Evolutionary conservation across 768 basidiomycete species (phyloP).

Genomic region (Amanita pseudoporphyria): DNA sequence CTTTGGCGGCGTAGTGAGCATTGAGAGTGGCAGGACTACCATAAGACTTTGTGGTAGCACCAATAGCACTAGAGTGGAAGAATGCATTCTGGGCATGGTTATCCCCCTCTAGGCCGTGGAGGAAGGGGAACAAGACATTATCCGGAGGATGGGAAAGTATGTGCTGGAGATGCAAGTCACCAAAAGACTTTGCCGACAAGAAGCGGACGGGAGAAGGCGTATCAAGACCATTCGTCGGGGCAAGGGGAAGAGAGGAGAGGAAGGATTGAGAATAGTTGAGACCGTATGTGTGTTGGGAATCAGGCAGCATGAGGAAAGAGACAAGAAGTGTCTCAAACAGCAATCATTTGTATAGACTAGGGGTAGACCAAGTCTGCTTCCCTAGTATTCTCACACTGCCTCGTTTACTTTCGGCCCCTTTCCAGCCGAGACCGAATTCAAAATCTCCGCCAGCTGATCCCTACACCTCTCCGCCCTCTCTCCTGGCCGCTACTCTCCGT

Average conservation of each 20-base stretch:
- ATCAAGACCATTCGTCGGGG: not conserved
- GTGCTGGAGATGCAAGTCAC: conserved; percentile 52
- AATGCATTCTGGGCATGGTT: conserved; percentile 75
- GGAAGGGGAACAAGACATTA: conserved; percentile 76
- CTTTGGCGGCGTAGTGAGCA: conserved; percentile 16
- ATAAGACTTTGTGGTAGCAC: conserved; percentile 12
- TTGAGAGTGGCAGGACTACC: conserved; percentile 8
- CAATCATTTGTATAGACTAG: conserved; percentile 1
- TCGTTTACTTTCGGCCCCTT: not conserved
- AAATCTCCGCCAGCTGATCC: not conserved
- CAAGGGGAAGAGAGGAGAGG: conserved; percentile 16
- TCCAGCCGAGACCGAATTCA: not conserved
- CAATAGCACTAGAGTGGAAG: conserved; percentile 39
- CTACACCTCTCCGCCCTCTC: not conserved
- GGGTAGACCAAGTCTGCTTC: not conserved
- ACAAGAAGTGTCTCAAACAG: conserved; percentile 1
- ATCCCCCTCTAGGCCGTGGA: conserved; percentile 79
- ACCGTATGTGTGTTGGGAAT: conserved; percentile 11
- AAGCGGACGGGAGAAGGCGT: conserved; percentile 19
- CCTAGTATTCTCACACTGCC: conserved; percentile 1
- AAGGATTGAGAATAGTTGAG: conserved; percentile 17
- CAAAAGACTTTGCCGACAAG: conserved; percentile 38
- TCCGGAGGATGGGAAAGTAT: conserved; percentile 69
- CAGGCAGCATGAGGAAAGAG: not conserved
- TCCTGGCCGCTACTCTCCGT: not conserved